These are phyloP conservation scores for Ascochyta lentis DNA, from an alignment of 2,329 filamentous ascomycete genomes.

Conservation along the genomic window DNA sequence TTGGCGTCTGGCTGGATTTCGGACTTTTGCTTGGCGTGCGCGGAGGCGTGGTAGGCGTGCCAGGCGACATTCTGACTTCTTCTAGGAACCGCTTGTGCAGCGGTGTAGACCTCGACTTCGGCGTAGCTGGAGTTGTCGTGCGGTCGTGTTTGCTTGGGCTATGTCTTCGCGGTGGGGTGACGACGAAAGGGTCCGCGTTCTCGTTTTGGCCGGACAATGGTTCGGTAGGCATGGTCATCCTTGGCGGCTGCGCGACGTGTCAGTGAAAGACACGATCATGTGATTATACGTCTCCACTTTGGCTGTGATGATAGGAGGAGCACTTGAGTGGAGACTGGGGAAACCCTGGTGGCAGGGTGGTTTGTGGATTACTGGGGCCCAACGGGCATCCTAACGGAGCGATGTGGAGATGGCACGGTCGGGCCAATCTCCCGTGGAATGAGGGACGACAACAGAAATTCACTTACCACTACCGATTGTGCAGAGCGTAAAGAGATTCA, in stretches of 20 bases:
- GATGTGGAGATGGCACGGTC: conserved; percentile 8
- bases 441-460: neutral
- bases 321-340: neutral
- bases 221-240: conserved; percentile 1
- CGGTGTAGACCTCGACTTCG: conserved; percentile 14
- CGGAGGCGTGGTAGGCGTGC: conserved; percentile 17
- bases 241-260: conserved; percentile 10
- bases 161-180: conserved; percentile 11
- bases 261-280: conserved; percentile 14
- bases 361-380: neutral
- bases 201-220: neutral
- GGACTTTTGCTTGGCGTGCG: conserved; percentile 19
- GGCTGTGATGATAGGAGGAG: neutral
- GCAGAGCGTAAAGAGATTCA: neutral
- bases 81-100: conserved; percentile 24
- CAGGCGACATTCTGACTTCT: conserved; percentile 26
- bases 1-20: conserved; percentile 5
- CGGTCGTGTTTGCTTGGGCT: neutral
- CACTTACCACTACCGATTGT: neutral
- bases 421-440: conserved; percentile 10
- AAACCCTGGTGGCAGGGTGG: neutral
- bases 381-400: neutral
- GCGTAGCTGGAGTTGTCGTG: conserved; percentile 5
- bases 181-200: conserved; percentile 10
- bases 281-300: neutral